These are phyloP conservation scores for Diaporthe aspalathi DNA, from an alignment of 2,329 filamentous ascomycete genomes.

Conservation along the genomic window DNA sequence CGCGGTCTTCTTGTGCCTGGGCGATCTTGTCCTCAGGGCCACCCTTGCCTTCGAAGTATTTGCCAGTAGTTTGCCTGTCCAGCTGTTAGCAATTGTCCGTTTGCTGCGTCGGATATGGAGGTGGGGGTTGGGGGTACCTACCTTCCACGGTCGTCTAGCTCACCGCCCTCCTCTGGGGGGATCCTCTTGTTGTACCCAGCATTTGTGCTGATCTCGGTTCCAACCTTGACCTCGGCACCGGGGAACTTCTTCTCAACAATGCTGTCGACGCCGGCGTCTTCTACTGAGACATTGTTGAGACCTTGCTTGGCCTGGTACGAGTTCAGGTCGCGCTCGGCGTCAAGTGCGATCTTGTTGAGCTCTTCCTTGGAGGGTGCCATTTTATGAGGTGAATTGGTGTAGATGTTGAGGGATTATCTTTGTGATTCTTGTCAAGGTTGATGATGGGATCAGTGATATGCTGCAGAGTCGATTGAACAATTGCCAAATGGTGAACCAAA, in stretches of 20 bases:
- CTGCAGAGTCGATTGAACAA: not conserved
- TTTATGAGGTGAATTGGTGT: not conserved
- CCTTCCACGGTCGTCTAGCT: conserved; percentile 58
- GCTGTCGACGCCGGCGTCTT: conserved; percentile 57
- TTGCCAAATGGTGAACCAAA: too few relatives aligned
- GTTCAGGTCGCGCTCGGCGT: conserved; percentile 62
- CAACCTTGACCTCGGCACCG: conserved; percentile 53
- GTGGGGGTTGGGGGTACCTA: conserved; percentile 43
- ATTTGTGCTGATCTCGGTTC: conserved; percentile 59
- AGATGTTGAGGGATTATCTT: not conserved
- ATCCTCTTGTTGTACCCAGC: conserved; percentile 59
- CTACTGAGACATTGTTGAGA: conserved; percentile 51
- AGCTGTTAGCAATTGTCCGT: conserved; percentile 36
- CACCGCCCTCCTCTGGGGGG: conserved; percentile 58
- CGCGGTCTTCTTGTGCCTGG: conserved; percentile 45
- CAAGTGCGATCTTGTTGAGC: conserved; percentile 56
- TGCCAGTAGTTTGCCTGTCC: conserved; percentile 55
- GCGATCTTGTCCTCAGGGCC: conserved; percentile 56
- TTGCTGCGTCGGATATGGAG: not conserved
- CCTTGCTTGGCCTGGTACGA: conserved; percentile 61
- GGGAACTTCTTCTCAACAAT: conserved; percentile 57
- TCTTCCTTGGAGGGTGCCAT: conserved; percentile 46
- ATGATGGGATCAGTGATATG: not conserved
- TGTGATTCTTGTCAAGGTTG: not conserved
- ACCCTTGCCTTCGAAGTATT: conserved; percentile 57